phyloP scores from a whole-genome alignment of 805 yeast species.

The Candida insectalens region DNA sequence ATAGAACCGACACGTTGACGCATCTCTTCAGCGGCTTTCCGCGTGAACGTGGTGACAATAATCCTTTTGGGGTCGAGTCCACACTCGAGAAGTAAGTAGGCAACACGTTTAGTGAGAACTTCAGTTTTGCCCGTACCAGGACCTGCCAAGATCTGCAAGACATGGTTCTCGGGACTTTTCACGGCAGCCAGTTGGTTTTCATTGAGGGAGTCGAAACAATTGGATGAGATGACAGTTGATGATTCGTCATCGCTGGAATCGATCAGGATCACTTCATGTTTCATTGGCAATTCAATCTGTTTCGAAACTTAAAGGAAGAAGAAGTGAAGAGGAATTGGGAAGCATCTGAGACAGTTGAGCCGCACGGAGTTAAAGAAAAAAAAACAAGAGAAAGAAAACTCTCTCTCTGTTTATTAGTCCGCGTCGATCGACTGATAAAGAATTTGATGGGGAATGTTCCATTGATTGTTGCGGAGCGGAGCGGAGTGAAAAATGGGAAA shows the following conservation, averaged over 20 bases:
- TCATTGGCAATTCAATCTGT: too few relatives aligned
- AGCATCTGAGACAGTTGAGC: too few relatives aligned
- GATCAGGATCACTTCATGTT: not conserved
- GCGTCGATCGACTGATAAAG: too few relatives aligned
- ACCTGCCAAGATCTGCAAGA: slow-evolving; percentile 46
- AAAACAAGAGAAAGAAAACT: not conserved
- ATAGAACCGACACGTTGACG: slow-evolving; percentile 40
- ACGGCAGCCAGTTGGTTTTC: slow-evolving; percentile 34
- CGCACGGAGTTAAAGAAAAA: too few relatives aligned
- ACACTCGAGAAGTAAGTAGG: slow-evolving; percentile 46
- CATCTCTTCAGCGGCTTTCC: slow-evolving; percentile 88
- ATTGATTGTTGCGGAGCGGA: too few relatives aligned
- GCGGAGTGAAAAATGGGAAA: too few relatives aligned
- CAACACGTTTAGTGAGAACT: slow-evolving; percentile 73
- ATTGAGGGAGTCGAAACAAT: slow-evolving; percentile 26
- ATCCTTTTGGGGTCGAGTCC: slow-evolving; percentile 50
- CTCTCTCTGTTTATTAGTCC: too few relatives aligned
- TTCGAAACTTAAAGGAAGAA: not conserved
- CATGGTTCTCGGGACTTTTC: slow-evolving; percentile 26
- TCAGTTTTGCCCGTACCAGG: slow-evolving; percentile 75
- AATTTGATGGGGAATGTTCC: too few relatives aligned
- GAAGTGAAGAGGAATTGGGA: not conserved
- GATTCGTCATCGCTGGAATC: not conserved
- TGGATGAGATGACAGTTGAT: too few relatives aligned
- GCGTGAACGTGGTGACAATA: slow-evolving; percentile 87